Percentiles rank a stretch among this genome's conserved stretches.
Evolutionary conservation across 2,329 filamentous ascomycete genomes (phyloP).

Genomic region (Pseudogymnoascus sp.): DNA sequence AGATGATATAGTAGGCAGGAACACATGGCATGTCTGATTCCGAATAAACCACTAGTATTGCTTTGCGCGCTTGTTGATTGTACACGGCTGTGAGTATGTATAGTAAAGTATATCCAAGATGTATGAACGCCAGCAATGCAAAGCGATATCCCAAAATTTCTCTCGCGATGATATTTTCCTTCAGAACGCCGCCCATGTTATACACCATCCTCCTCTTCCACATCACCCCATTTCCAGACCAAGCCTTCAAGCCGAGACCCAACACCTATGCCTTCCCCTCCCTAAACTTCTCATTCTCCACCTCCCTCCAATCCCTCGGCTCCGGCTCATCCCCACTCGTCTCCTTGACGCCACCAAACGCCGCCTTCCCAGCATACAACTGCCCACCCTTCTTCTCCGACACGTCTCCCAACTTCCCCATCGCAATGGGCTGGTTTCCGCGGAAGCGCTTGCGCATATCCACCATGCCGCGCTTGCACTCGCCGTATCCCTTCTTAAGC

Average conservation of each 20-base stretch:
- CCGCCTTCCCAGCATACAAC: conserved; percentile 71
- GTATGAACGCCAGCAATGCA: conserved; percentile 7
- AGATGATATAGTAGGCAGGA: conserved; percentile 8
- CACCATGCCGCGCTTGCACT: conserved; percentile 93
- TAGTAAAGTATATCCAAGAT: conserved; percentile 4
- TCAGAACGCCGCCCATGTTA: conserved; percentile 5
- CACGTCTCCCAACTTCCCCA: conserved; percentile 51
- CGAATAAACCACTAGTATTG: background rate
- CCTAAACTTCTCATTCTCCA: conserved; percentile 56
- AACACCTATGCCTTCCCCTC: conserved; percentile 19
- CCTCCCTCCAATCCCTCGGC: conserved; percentile 54
- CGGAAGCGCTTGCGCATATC: conserved; percentile 99
- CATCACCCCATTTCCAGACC: background rate
- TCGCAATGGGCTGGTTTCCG: conserved; percentile 77
- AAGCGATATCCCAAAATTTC: background rate
- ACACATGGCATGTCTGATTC: conserved; percentile 9
- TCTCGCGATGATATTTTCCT: background rate
- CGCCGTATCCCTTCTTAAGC: conserved; percentile 83
- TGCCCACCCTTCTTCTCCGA: conserved; percentile 43
- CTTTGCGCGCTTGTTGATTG: conserved; percentile 1
- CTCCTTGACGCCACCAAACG: conserved; percentile 57
- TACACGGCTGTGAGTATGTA: conserved; percentile 5
- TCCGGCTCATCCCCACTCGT: conserved; percentile 61
- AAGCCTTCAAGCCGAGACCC: background rate
- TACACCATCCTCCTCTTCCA: background rate